phyloP scores from a whole-genome alignment of 116 monocot genomes.

The Zostera marina region DNA sequence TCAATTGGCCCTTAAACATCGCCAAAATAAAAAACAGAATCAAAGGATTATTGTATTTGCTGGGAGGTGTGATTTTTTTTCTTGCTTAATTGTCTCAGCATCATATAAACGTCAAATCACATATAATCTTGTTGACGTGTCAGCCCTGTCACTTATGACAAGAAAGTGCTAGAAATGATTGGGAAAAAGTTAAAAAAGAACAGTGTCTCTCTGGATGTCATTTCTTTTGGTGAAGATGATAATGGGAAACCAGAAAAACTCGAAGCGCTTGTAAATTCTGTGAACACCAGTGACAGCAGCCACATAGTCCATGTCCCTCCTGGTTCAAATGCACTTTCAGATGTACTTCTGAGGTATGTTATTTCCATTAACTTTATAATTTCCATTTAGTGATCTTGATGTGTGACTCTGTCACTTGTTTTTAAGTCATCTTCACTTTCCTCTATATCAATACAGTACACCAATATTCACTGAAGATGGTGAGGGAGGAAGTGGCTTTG shows the following conservation, averaged over 20 bases:
- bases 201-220: constrained; percentile 81
- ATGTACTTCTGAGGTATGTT: constrained; percentile 68
- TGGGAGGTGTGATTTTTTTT: constrained; percentile 47
- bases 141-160: constrained; percentile 76
- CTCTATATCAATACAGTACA: constrained; percentile 31
- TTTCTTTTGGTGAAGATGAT: constrained; percentile 85
- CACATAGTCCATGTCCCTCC: constrained; percentile 86
- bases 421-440: neutral
- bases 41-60: constrained; percentile 93
- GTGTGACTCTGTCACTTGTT: neutral
- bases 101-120: neutral
- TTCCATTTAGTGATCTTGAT: neutral
- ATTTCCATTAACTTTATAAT: neutral
- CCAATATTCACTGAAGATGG: constrained; percentile 76
- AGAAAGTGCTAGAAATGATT: constrained; percentile 62
- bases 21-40: constrained; percentile 87
- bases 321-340: constrained; percentile 66
- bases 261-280: constrained; percentile 63
- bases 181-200: constrained; percentile 85
- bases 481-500: constrained; percentile 82
- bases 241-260: constrained; percentile 83
- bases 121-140: neutral
- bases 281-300: constrained; percentile 73
- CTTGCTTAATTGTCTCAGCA: neutral
- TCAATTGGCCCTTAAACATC: constrained; percentile 86